Percentiles rank a stretch among this genome's conserved stretches.
Evolutionary conservation across 108 stramenopile genomes (phyloP).

Genomic region (Cylindrotheca closterium): DNA sequence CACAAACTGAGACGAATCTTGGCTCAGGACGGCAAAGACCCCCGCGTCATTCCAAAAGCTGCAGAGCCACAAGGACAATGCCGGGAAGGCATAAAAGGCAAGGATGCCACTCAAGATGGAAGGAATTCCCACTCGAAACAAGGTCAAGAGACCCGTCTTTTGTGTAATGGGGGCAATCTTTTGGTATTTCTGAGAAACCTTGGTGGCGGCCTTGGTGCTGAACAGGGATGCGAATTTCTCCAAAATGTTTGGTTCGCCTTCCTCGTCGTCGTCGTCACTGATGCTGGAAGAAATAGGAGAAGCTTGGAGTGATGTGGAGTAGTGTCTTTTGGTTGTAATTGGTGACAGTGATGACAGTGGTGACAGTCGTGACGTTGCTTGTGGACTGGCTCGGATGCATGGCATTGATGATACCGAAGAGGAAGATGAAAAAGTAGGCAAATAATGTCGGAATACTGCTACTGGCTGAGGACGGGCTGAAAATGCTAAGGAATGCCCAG

Average conservation of each 20-base stretch:
- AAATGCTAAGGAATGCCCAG: no score
- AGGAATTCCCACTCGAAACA: constrained; percentile 68
- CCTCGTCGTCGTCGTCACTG: not conserved
- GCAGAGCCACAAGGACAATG: constrained; percentile 46
- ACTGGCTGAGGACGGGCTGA: no score
- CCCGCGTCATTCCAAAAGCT: constrained; percentile 64
- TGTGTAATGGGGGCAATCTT: not conserved
- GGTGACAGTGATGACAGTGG: no score
- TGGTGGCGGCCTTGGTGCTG: not conserved
- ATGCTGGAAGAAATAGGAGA: no score
- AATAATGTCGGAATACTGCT: no score
- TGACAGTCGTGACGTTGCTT: no score
- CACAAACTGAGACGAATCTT: constrained; percentile 84
- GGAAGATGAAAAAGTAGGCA: no score
- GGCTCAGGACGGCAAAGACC: constrained; percentile 72
- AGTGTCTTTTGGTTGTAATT: no score
- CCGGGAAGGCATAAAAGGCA: constrained; percentile 59
- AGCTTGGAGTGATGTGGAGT: no score
- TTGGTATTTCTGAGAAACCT: not conserved
- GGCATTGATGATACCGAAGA: no score
- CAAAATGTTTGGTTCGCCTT: not conserved
- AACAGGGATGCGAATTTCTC: not conserved
- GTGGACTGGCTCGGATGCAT: no score
- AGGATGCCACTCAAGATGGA: constrained; percentile 47
- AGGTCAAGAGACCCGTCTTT: constrained; percentile 26